Evolutionary conservation across 129 eudicot genomes (phyloP).

Genomic region (Rutidosis leptorrhynchoides): DNA sequence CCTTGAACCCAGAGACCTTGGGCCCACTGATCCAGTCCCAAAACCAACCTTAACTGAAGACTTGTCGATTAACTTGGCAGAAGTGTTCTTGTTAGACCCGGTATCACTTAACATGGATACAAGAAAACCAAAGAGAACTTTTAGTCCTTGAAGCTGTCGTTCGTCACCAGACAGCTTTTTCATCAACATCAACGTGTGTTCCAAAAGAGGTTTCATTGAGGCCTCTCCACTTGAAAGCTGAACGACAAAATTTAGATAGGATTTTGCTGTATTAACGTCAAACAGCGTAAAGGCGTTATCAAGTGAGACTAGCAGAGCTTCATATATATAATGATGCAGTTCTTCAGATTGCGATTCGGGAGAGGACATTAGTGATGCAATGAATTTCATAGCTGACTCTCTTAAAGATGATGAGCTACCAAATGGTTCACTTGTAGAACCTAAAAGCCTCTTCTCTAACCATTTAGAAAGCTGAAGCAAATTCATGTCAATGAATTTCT

Average conservation of each 20-base stretch:
- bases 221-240: constrained; percentile 75
- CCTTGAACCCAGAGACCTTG: constrained; percentile 63
- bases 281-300: constrained; percentile 68
- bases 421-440: constrained; percentile 47
- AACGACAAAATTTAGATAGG: constrained; percentile 61
- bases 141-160: constrained; percentile 71
- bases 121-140: constrained; percentile 66
- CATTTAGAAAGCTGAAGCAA: constrained; percentile 65
- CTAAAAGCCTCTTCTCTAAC: constrained; percentile 79
- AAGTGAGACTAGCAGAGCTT: constrained; percentile 64
- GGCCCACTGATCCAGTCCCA: constrained; percentile 47
- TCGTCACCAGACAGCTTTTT: constrained; percentile 76
- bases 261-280: constrained; percentile 69
- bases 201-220: constrained; percentile 60
- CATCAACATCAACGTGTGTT: constrained; percentile 50
- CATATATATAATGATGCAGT: constrained; percentile 53
- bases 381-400: constrained; percentile 80
- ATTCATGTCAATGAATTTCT: constrained; percentile 70
- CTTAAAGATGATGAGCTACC: constrained; percentile 63
- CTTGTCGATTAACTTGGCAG: constrained; percentile 50
- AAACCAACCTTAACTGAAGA: constrained; percentile 47
- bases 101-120: constrained; percentile 57
- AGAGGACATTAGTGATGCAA: constrained; percentile 52
- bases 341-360: constrained; percentile 48
- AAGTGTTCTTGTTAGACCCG: constrained; percentile 45